Conservation (phyloP, 345 rosid species). For the Hevea brasiliensis region DNA sequence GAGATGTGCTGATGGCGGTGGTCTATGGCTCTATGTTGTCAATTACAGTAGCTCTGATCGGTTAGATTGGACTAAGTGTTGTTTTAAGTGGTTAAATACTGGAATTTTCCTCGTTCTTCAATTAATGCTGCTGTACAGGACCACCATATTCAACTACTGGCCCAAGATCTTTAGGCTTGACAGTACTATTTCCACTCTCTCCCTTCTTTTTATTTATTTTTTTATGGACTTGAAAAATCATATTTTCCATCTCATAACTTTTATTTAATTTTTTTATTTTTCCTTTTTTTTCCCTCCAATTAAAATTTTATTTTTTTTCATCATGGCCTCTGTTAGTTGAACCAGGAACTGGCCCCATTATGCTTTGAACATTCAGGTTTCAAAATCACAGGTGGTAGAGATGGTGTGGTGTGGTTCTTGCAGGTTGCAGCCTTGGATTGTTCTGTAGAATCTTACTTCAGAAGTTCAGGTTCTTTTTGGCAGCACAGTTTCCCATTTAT, state of each 20-base stretch:
- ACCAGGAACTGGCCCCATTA: not conserved
- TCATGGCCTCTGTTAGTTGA: conserved; percentile 3
- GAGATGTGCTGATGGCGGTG: not conserved
- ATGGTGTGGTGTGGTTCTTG: conserved; percentile 19
- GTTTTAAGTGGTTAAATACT: not conserved
- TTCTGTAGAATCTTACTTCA: conserved; percentile 17
- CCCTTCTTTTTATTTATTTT: not conserved
- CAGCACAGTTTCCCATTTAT: not conserved
- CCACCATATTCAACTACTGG: conserved; percentile 1
- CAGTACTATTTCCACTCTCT: not conserved
- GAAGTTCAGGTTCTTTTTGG: conserved; percentile 12
- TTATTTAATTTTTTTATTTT: not conserved
- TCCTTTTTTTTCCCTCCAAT: not conserved
- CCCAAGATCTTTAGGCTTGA: not conserved
- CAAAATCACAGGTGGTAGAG: not conserved
- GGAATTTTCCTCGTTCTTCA: not conserved
- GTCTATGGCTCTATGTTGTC: not conserved
- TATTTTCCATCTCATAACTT: not conserved
- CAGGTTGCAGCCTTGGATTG: conserved; percentile 14
- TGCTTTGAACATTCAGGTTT: not conserved
- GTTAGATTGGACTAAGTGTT: not conserved
- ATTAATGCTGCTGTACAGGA: not conserved
- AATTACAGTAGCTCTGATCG: not conserved
- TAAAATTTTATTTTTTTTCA: not conserved
- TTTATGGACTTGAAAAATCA: not conserved